Evolutionary conservation across 495 filamentous ascomycete species (phyloP).

Genomic region (Lentithecium fluviatile): DNA sequence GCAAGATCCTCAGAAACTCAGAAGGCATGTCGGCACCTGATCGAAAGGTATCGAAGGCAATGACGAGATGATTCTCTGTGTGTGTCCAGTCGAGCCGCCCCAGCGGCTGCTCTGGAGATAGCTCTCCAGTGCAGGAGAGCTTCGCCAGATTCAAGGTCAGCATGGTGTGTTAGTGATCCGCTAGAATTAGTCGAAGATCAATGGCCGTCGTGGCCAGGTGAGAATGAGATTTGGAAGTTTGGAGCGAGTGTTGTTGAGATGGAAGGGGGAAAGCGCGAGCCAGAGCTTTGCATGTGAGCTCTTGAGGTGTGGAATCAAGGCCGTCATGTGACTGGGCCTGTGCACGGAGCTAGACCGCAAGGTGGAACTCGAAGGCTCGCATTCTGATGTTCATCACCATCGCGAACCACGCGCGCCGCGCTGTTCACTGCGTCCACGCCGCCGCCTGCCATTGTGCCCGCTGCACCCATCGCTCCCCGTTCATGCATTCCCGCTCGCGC

Average conservation of each 20-base stretch:
- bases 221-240: no score
- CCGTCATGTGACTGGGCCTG: not conserved
- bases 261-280: no score
- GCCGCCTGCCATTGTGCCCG: constrained; percentile 4
- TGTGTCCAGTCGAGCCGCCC: constrained; percentile 38
- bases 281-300: no score
- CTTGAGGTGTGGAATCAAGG: no score
- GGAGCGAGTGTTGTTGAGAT: no score
- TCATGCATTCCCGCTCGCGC: constrained; percentile 3
- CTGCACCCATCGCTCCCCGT: not conserved
- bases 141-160: constrained; percentile 32
- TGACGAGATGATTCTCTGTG: constrained; percentile 41
- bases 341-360: not conserved
- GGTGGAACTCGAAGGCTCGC: not conserved
- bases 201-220: no score
- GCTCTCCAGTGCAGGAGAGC: constrained; percentile 36
- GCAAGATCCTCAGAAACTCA: constrained; percentile 44
- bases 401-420: constrained; percentile 13
- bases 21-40: constrained; percentile 16
- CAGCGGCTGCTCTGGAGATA: not conserved
- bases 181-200: constrained; percentile 15
- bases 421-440: not conserved
- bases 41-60: constrained; percentile 39
- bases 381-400: not conserved
- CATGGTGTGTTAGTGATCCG: constrained; percentile 7